Percentiles rank a stretch among this genome's conserved stretches.
Conservation (phyloP, 2,329 filamentous ascomycete species). For the Colletotrichum trifolii region DNA sequence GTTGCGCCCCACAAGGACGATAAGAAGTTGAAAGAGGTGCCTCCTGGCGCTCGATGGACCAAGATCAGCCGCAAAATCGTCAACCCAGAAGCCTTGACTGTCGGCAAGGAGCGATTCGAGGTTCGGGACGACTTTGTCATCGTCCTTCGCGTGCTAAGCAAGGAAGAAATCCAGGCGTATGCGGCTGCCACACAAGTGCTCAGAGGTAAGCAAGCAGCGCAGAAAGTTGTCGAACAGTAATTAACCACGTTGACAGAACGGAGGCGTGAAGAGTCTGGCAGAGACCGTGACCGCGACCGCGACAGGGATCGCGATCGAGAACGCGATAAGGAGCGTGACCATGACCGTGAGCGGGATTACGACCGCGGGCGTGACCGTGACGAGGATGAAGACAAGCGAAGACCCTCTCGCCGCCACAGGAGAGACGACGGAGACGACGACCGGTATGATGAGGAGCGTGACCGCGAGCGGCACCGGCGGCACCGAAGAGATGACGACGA, state of each 20-base stretch:
- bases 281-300: slow-evolving; percentile 40
- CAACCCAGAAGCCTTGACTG: slow-evolving; percentile 86
- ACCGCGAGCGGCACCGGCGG: slow-evolving; percentile 44
- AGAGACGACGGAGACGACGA: slow-evolving; percentile 52
- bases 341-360: slow-evolving; percentile 38
- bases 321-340: slow-evolving; percentile 49
- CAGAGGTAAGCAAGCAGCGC: slow-evolving; percentile 69
- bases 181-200: slow-evolving; percentile 84
- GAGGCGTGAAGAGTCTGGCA: slow-evolving; percentile 46
- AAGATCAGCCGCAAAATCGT: slow-evolving; percentile 91
- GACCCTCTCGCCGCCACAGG: slow-evolving; percentile 40
- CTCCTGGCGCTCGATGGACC: slow-evolving; percentile 87
- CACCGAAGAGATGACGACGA: slow-evolving; percentile 43
- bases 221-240: not conserved
- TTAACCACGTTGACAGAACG: slow-evolving; percentile 41
- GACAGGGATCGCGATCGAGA: not conserved
- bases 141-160: slow-evolving; percentile 85
- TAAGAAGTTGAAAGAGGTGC: slow-evolving; percentile 76
- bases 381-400: slow-evolving; percentile 41
- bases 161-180: slow-evolving; percentile 90
- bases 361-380: slow-evolving; percentile 42
- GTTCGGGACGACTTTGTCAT: slow-evolving; percentile 95
- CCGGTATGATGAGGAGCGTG: slow-evolving; percentile 45
- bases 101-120: slow-evolving; percentile 91
- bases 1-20: slow-evolving; percentile 94